These are phyloP conservation scores for Staphylotrichum longicolle DNA, from an alignment of 495 filamentous ascomycete species.

Conservation along the genomic window DNA sequence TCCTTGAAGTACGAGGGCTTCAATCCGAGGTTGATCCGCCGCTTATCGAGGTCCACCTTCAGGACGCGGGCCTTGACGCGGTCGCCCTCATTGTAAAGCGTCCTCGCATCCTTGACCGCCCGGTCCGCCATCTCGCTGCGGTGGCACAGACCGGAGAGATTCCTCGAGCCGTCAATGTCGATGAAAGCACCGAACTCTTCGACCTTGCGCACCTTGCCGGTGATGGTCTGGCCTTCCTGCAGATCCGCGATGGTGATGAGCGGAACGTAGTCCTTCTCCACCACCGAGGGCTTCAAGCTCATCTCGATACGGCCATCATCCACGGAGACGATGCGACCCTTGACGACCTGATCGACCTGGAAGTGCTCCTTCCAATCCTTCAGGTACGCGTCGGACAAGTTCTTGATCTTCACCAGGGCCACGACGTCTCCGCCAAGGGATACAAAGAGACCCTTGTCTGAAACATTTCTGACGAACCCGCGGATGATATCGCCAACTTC, in stretches of 20 bases:
- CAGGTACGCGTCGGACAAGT: constrained; percentile 84
- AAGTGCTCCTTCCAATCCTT: constrained; percentile 96
- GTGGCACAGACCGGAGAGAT: constrained; percentile 91
- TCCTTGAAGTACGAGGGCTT: constrained; percentile 88
- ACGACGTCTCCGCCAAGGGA: constrained; percentile 73
- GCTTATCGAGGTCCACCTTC: constrained; percentile 67
- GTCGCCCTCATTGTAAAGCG: constrained; percentile 84
- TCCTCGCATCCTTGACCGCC: constrained; percentile 70
- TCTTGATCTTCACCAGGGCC: constrained; percentile 76
- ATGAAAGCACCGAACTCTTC: constrained; percentile 95
- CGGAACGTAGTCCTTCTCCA: constrained; percentile 75
- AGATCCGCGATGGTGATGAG: constrained; percentile 68
- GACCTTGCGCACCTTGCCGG: constrained; percentile 86
- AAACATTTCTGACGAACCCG: constrained; percentile 83
- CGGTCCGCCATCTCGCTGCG: constrained; percentile 84
- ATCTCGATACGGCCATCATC: constrained; percentile 77
- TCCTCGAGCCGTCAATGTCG: constrained; percentile 75
- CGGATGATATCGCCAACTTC: constrained; percentile 77
- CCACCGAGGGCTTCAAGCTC: constrained; percentile 77
- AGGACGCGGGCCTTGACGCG: constrained; percentile 85
- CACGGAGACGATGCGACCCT: constrained; percentile 72
- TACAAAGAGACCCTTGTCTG: constrained; percentile 84
- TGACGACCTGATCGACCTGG: constrained; percentile 82
- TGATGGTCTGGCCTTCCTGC: constrained; percentile 73
- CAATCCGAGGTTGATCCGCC: constrained; percentile 79